These are phyloP conservation scores for Candida golubevii DNA, from an alignment of 805 yeast genomes.

Conservation along the genomic window DNA sequence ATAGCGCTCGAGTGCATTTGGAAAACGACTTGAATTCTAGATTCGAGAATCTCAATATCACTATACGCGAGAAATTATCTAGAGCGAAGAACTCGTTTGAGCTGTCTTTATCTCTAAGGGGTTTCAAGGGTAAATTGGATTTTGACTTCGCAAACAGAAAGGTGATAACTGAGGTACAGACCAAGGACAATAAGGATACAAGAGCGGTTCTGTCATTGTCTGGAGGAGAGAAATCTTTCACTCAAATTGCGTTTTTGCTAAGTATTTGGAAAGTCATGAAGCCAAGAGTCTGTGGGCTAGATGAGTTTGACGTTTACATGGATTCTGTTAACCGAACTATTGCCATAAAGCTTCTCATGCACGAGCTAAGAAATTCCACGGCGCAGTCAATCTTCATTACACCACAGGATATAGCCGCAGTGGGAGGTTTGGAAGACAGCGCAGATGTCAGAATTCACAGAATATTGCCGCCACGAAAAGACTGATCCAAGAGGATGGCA, in stretches of 20 bases:
- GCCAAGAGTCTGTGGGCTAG: slow-evolving; percentile 81
- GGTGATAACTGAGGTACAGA: slow-evolving; percentile 57
- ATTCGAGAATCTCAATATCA: slow-evolving; percentile 30
- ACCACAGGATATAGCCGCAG: slow-evolving; percentile 81
- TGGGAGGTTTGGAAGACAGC: slow-evolving; percentile 49
- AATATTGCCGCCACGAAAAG: slow-evolving; percentile 40
- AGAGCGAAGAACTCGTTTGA: slow-evolving; percentile 46
- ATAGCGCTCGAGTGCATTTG: slow-evolving; percentile 22
- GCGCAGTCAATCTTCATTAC: slow-evolving; percentile 91
- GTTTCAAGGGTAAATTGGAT: slow-evolving; percentile 66
- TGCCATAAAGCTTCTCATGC: slow-evolving; percentile 69
- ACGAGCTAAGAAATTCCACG: slow-evolving; percentile 57
- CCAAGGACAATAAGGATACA: slow-evolving; percentile 52
- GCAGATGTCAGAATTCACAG: slow-evolving; percentile 60
- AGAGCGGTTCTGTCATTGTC: slow-evolving; percentile 80
- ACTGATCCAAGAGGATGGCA: slow-evolving; percentile 1
- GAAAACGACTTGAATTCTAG: slow-evolving; percentile 30
- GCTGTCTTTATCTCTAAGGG: slow-evolving; percentile 57
- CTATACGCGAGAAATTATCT: slow-evolving; percentile 26
- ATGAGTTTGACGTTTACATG: slow-evolving; percentile 97
- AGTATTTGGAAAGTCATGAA: slow-evolving; percentile 94
- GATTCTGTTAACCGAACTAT: slow-evolving; percentile 84
- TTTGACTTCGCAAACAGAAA: slow-evolving; percentile 53
- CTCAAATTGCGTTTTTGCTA: slow-evolving; percentile 81
- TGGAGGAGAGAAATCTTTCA: slow-evolving; percentile 95